Conservation (phyloP, 768 basidiomycete genomes). For the Naganishia kalamii region DNA sequence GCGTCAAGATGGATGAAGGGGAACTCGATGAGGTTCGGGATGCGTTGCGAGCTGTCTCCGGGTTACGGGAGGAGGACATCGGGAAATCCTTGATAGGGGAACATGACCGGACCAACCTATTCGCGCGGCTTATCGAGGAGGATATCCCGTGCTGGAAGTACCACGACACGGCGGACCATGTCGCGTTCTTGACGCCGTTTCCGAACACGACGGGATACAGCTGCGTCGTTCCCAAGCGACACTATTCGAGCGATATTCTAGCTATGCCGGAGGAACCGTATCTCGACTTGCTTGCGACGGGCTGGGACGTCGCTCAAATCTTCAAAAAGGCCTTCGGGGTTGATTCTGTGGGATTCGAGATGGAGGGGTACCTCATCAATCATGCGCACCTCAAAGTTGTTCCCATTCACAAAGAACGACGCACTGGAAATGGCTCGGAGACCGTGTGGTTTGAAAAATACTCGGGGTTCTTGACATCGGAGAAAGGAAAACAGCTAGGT, state of each 20-base stretch:
- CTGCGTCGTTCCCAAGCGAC: conserved; percentile 2
- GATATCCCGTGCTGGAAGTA: conserved; percentile 10
- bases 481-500: background rate
- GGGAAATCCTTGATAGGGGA: conserved; percentile 2
- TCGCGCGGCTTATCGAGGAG: conserved; percentile 4
- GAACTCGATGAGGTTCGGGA: conserved; percentile 2
- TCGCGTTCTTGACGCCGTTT: conserved; percentile 15
- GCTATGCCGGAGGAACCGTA: conserved; percentile 3
- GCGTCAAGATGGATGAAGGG: background rate
- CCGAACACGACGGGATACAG: conserved; percentile 10
- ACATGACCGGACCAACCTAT: conserved; percentile 8
- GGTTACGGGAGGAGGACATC: conserved; percentile 1
- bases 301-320: conserved; percentile 2
- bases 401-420: background rate
- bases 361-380: conserved; percentile 17
- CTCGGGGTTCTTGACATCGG: background rate
- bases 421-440: background rate
- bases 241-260: conserved; percentile 11
- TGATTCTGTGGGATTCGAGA: background rate
- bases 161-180: background rate
- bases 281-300: background rate
- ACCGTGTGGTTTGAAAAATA: conserved; percentile 4
- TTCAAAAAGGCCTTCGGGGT: conserved; percentile 9
- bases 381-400: conserved; percentile 10
- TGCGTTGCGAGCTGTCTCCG: background rate